Percentiles rank a stretch among this genome's conserved stretches.
Evolutionary conservation across 768 basidiomycete genomes (phyloP).

Genomic region (Antrodiella citrinella): DNA sequence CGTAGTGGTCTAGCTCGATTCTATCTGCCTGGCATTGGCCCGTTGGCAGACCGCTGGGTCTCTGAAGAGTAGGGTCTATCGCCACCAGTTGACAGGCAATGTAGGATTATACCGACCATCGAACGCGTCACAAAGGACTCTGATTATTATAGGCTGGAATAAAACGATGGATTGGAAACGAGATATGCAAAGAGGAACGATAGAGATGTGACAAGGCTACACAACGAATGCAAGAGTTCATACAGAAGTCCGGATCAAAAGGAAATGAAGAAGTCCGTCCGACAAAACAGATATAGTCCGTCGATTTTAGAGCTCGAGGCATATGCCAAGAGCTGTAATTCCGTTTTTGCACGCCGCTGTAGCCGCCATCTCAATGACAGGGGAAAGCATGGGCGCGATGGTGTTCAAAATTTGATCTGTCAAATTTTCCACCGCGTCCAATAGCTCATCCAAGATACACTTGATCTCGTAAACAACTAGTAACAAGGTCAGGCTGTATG

Average conservation of each 20-base stretch:
- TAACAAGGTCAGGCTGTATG: neutral
- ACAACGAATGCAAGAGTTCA: conserved; percentile 13
- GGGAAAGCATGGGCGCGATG: conserved; percentile 29
- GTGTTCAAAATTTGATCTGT: conserved; percentile 38
- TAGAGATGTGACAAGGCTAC: conserved; percentile 13
- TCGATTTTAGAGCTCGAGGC: neutral
- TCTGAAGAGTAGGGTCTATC: conserved; percentile 53
- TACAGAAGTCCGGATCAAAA: too few species aligned
- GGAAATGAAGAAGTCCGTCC: conserved; percentile 13
- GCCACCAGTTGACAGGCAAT: too few species aligned
- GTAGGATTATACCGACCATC: too few species aligned
- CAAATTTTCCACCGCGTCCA: conserved; percentile 41
- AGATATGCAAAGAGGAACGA: conserved; percentile 1
- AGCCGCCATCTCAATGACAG: conserved; percentile 17
- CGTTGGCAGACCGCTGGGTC: conserved; percentile 62
- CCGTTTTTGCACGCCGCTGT: conserved; percentile 18
- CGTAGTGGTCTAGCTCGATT: conserved; percentile 45
- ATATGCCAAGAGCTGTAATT: conserved; percentile 13
- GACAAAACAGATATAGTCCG: neutral
- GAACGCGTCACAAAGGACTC: too few species aligned
- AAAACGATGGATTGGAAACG: neutral
- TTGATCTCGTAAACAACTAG: conserved; percentile 55
- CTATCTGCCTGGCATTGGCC: conserved; percentile 55
- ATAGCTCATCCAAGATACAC: conserved; percentile 44
- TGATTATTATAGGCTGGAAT: neutral